These are phyloP conservation scores for Xerocomellus amylosporus DNA, from an alignment of 768 basidiomycete species.

Conservation along the genomic window DNA sequence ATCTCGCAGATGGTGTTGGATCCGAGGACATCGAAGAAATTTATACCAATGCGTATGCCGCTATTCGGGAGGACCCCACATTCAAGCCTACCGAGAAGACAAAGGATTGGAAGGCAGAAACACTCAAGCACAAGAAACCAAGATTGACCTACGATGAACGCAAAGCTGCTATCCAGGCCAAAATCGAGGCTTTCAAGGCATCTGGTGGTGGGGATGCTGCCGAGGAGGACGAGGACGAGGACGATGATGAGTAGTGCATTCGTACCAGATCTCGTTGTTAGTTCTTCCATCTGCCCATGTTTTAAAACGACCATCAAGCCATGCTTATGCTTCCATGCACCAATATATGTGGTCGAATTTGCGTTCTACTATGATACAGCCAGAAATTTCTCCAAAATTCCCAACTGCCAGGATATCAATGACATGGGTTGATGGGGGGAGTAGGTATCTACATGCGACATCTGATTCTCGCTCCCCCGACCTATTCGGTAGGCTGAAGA, in stretches of 20 bases:
- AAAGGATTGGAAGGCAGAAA: constrained; percentile 89
- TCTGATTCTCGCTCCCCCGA: constrained; percentile 40
- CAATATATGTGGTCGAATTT: constrained; percentile 9
- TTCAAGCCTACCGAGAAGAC: constrained; percentile 90
- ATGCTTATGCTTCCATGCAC: constrained; percentile 23
- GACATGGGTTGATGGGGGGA: constrained; percentile 31
- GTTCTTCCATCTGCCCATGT: constrained; percentile 2
- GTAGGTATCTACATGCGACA: constrained; percentile 42
- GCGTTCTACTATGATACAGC: constrained; percentile 16
- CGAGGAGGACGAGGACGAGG: constrained; percentile 39
- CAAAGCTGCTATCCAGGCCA: constrained; percentile 74
- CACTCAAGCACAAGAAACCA: constrained; percentile 60
- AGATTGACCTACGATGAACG: constrained; percentile 79
- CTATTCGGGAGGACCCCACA: constrained; percentile 91
- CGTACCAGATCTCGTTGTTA: background rate
- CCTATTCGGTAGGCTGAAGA: constrained; percentile 59
- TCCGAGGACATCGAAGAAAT: constrained; percentile 98
- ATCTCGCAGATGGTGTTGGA: constrained; percentile 92
- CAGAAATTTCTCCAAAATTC: constrained; percentile 44
- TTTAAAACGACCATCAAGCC: constrained; percentile 11
- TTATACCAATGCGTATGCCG: constrained; percentile 87
- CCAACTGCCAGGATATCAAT: constrained; percentile 55
- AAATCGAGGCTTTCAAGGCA: constrained; percentile 88
- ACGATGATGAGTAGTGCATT: constrained; percentile 54
- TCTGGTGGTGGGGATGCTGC: constrained; percentile 47